Evolutionary conservation across 1,284 basidiomycete genomes (phyloP), one percentile per base, ranked within the genome.

Genomic region (Moniliophthora roreri): DNA sequence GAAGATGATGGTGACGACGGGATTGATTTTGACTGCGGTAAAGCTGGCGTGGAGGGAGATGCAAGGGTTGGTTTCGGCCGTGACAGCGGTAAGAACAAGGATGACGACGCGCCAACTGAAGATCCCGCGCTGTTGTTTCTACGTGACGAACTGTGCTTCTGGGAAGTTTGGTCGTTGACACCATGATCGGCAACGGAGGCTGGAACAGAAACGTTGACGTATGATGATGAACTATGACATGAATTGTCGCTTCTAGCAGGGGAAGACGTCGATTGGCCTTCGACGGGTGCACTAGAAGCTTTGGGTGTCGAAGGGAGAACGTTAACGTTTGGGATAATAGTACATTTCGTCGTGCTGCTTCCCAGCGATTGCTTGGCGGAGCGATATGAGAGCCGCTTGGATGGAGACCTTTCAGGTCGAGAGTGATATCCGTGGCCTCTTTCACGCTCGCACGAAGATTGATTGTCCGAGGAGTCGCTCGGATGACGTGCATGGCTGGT

Each of bases 351-450:
- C 7, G 28, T 23, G 16, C 44, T 46, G 24, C 44, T 46, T 26
- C 44, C 44, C 16, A 46, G 15, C 11, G 44, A 46, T 16, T 32
- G 44, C 26, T 46, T 46, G 4, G 28, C 13, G 5, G 13, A 18
- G 10, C 44, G 44, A 16, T 16, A 26, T 28, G 44, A 32, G 28
- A 28, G 41, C 24, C 21, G 18, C 16, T n/a, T 21, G 18, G 39
- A 41, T 16, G 32, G 15, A 16, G 16, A 10, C 21, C 20, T 52
- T 38, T 52, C 51, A 35, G 51, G 51, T 28, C 47, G 51, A 37
- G 51, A 52, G 45, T 52, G 38, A 28, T 52, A 52, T n/a, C 51
- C 51, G 26, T 32, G n/a, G 16, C 47, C 51, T 4, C 13, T 38
- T 39, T 51, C 44, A 7, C 13, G 6, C 13, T 46, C 44, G 7